Evolutionary conservation across 495 filamentous ascomycete genomes (phyloP).

Genomic region (Talaromyces wortmannii): DNA sequence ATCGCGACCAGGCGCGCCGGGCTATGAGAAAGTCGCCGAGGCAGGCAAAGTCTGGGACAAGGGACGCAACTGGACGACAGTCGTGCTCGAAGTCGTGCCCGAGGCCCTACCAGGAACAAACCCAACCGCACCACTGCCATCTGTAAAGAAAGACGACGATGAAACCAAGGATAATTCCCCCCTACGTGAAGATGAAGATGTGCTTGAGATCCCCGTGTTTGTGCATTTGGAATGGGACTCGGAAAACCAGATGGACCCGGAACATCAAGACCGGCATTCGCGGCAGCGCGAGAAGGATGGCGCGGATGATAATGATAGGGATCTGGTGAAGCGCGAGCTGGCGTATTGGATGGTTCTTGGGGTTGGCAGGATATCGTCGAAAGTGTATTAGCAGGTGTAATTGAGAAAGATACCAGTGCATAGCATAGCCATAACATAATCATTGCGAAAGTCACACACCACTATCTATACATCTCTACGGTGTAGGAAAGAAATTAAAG

Average conservation of each 20-base stretch:
- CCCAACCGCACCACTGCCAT: not conserved
- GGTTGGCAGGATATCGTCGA: conserved; percentile 60
- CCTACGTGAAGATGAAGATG: conserved; percentile 69
- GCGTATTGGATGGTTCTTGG: conserved; percentile 95
- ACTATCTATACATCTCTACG: not conserved
- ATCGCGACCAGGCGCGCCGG: conserved; percentile 16
- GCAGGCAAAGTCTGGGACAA: conserved; percentile 93
- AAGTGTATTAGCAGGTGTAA: not conserved
- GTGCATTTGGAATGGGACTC: conserved; percentile 89
- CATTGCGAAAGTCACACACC: too few species aligned
- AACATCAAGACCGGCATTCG: conserved; percentile 31
- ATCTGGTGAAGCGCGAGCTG: conserved; percentile 62
- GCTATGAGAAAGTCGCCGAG: conserved; percentile 59
- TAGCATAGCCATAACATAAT: too few species aligned
- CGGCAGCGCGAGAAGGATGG: conserved; percentile 31
- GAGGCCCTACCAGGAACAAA: conserved; percentile 36
- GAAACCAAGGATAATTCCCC: conserved; percentile 12
- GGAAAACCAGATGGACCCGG: conserved; percentile 63
- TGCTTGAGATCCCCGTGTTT: conserved; percentile 93
- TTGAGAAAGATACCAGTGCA: too few species aligned
- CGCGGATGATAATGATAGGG: conserved; percentile 5
- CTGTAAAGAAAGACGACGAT: conserved; percentile 10
- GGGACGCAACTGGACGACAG: conserved; percentile 89
- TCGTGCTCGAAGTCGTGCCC: conserved; percentile 86
- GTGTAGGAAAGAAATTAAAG: not conserved